phyloP scores from a whole-genome alignment of 768 basidiomycete genomes.

The Suillus fuscotomentosus region DNA sequence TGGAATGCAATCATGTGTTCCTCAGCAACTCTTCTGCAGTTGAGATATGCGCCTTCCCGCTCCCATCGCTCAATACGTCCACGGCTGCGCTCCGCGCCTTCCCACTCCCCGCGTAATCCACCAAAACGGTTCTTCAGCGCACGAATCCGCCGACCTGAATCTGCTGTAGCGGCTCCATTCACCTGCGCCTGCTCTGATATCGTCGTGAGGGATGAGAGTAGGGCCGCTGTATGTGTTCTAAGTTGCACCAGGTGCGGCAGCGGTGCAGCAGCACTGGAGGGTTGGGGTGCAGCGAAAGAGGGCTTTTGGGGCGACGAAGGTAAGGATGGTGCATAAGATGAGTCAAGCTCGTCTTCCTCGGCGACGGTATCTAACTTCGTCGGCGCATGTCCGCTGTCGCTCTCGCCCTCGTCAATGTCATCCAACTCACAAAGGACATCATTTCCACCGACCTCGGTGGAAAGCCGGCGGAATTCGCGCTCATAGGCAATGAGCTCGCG shows the following conservation, averaged over 20 bases:
- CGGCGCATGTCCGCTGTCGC: constrained; percentile 28
- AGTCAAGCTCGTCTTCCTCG: constrained; percentile 38
- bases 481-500: constrained; percentile 77
- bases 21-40: constrained; percentile 50
- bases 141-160: constrained; percentile 84
- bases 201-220: constrained; percentile 70
- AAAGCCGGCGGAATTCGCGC: constrained; percentile 75
- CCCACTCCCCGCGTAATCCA: constrained; percentile 79
- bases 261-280: constrained; percentile 21
- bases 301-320: constrained; percentile 54
- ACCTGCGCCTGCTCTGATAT: constrained; percentile 90
- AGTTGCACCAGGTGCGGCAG: constrained; percentile 52
- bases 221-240: constrained; percentile 70
- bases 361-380: constrained; percentile 34
- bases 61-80: constrained; percentile 81
- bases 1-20: constrained; percentile 80
- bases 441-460: constrained; percentile 72
- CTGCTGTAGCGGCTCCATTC: constrained; percentile 80
- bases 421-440: constrained; percentile 73
- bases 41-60: constrained; percentile 46
- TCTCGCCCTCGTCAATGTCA: constrained; percentile 47
- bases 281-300: constrained; percentile 50
- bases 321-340: constrained; percentile 37
- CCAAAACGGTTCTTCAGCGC: constrained; percentile 82
- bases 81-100: constrained; percentile 80